Percentiles rank a stretch among this genome's conserved stretches.
These are phyloP conservation scores for Daldinia decipiens DNA, from an alignment of 495 filamentous ascomycete genomes.

Conservation along the genomic window DNA sequence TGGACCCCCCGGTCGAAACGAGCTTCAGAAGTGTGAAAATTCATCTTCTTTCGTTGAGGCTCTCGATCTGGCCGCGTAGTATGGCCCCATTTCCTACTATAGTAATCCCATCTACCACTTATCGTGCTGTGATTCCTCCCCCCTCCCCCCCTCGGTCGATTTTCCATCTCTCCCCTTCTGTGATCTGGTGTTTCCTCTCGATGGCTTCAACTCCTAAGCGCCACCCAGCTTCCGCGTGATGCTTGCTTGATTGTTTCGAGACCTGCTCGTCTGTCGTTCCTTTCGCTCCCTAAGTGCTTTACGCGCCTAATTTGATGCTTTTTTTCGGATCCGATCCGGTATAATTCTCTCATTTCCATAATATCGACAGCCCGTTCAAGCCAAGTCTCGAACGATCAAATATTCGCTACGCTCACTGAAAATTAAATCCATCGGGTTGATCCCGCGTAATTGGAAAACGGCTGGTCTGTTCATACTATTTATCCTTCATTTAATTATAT, in stretches of 20 bases:
- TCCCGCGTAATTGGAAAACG: slow-evolving; percentile 47
- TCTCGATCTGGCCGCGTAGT: slow-evolving; percentile 36
- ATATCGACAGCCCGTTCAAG: slow-evolving; percentile 27
- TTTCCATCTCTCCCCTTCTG: slow-evolving; percentile 15
- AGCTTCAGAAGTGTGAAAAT: slow-evolving; percentile 41
- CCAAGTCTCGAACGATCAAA: slow-evolving; percentile 13
- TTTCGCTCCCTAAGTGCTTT: slow-evolving; percentile 32
- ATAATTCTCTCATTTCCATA: slow-evolving; percentile 48
- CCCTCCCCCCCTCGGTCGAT: slow-evolving; percentile 15
- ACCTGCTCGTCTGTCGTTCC: slow-evolving; percentile 35
- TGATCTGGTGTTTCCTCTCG: slow-evolving; percentile 32
- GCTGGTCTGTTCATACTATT: slow-evolving; percentile 51
- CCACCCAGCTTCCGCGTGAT: slow-evolving; percentile 42
- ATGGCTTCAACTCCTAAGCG: slow-evolving; percentile 40
- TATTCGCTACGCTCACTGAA: slow-evolving; percentile 24
- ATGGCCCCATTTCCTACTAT: slow-evolving; percentile 28
- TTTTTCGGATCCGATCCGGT: slow-evolving; percentile 42
- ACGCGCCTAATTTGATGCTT: slow-evolving; percentile 30
- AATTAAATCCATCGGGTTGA: slow-evolving; percentile 40
- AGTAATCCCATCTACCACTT: slow-evolving; percentile 19
- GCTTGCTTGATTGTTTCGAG: slow-evolving; percentile 40
- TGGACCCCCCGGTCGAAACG: slow-evolving; percentile 46
- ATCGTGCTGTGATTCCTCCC: slow-evolving; percentile 19
- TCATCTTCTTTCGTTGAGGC: slow-evolving; percentile 24
- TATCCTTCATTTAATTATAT: slow-evolving; percentile 7